Evolutionary conservation across 1,284 basidiomycete genomes (phyloP).

Genomic region (Pyrrhoderma lamaoense): DNA sequence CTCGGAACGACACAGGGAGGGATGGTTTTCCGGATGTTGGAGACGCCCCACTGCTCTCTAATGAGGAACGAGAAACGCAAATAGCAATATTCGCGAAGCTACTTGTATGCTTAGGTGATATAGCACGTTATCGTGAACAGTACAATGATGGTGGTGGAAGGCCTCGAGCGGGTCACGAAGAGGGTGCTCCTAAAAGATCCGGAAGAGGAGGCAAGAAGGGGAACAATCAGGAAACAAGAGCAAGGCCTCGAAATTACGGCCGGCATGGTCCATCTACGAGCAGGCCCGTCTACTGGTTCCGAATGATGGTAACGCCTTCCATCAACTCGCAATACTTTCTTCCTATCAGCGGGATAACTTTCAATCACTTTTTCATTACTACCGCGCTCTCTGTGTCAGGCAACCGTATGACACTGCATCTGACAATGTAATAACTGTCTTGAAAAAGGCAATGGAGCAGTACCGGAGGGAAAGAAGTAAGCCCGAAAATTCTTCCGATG

Average conservation of each 20-base stretch:
- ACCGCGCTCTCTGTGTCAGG: slow-evolving; percentile 83
- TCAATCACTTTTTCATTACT: slow-evolving; percentile 78
- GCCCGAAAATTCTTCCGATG: slow-evolving; percentile 29
- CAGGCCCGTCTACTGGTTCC: slow-evolving; percentile 79
- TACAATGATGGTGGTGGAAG: slow-evolving; percentile 70
- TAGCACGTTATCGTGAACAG: slow-evolving; percentile 88
- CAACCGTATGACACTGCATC: slow-evolving; percentile 84
- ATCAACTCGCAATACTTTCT: slow-evolving; percentile 91
- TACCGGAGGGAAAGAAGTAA: slow-evolving; percentile 40
- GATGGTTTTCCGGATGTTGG: slow-evolving; percentile 51
- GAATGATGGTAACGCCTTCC: slow-evolving; percentile 80
- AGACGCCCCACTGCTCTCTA: slow-evolving; percentile 33
- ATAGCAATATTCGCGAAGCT: slow-evolving; percentile 78
- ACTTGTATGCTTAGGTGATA: slow-evolving; percentile 88
- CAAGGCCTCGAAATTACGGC: slow-evolving; percentile 59
- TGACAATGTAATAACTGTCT: slow-evolving; percentile 73
- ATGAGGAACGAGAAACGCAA: slow-evolving; percentile 51
- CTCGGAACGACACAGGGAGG: slow-evolving; percentile 29
- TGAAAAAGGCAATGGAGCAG: slow-evolving; percentile 58
- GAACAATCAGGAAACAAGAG: slow-evolving; percentile 31
- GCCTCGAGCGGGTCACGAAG: slow-evolving; percentile 58
- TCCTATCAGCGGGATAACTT: slow-evolving; percentile 83
- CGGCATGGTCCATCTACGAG: slow-evolving; percentile 79
- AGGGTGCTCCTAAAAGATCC: slow-evolving; percentile 33
- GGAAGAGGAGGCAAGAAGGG: slow-evolving; percentile 38